A percentile compares a stretch with the other conserved stretches of the same genome.
These are phyloP conservation scores for Theileria luwenshuni DNA, from an alignment of 169 alveolate genomes.

Conservation along the genomic window DNA sequence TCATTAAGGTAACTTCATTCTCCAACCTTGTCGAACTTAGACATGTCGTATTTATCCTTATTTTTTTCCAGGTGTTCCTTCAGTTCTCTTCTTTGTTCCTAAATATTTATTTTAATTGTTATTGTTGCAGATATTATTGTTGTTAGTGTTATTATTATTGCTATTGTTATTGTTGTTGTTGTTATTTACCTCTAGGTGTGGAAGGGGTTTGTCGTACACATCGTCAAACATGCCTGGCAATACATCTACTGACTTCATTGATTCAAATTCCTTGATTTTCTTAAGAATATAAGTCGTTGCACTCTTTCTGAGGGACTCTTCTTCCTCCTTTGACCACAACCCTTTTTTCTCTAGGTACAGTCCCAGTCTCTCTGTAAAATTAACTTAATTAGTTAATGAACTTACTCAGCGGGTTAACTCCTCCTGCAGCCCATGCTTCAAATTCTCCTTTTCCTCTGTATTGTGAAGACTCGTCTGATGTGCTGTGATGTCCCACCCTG, in stretches of 20 bases:
- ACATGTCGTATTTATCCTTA: constrained; percentile 73
- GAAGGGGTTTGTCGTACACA: constrained; percentile 86
- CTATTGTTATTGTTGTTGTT: neutral
- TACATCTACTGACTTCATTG: constrained; percentile 65
- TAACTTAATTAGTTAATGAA: neutral
- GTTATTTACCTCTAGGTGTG: constrained; percentile 65
- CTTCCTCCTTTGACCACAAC: constrained; percentile 72
- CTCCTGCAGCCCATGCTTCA: constrained; percentile 82
- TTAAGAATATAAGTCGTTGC: constrained; percentile 78
- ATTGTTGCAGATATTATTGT: too few species aligned
- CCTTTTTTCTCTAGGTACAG: constrained; percentile 68
- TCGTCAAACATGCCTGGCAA: constrained; percentile 84
- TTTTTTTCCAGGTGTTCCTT: constrained; percentile 74
- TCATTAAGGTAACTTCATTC: constrained; percentile 2
- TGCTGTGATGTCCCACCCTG: constrained; percentile 93
- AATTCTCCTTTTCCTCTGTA: constrained; percentile 88
- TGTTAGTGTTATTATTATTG: too few species aligned
- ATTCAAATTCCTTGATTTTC: constrained; percentile 72
- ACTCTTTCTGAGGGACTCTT: constrained; percentile 69
- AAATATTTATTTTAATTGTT: constrained; percentile 26
- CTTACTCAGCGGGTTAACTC: constrained; percentile 81
- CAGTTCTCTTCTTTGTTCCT: constrained; percentile 70
- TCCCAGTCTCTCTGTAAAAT: constrained; percentile 34
- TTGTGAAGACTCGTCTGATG: constrained; percentile 91
- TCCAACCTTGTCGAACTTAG: constrained; percentile 49